phyloP scores from a whole-genome alignment of 2,329 filamentous ascomycete genomes.

The Apiospora arundinis region DNA sequence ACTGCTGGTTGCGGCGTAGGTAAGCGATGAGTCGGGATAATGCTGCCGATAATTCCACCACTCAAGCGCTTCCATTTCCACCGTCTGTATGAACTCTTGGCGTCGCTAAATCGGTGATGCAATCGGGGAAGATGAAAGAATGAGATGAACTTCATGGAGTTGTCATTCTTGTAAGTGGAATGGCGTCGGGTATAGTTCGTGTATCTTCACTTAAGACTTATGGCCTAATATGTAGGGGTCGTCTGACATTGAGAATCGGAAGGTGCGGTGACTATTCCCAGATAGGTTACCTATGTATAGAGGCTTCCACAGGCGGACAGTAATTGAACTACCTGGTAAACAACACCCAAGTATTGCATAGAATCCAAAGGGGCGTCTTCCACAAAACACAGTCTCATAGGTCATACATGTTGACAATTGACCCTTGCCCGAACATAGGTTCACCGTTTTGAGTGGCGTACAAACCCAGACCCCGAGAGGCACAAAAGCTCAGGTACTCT shows the following conservation, averaged over 20 bases:
- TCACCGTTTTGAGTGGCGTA: background rate
- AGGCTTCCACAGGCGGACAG: background rate
- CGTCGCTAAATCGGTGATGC: background rate
- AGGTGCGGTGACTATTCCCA: background rate
- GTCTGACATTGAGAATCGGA: background rate
- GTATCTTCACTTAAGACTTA: background rate
- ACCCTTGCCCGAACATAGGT: background rate
- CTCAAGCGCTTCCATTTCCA: constrained; percentile 31
- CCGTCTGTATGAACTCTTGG: background rate
- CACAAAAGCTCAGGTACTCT: constrained; percentile 26
- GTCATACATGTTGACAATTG: background rate
- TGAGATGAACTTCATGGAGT: background rate
- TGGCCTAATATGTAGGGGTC: background rate
- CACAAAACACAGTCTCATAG: background rate
- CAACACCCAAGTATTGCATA: background rate
- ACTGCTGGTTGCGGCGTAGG: background rate
- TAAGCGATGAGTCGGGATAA: constrained; percentile 27
- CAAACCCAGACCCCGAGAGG: background rate
- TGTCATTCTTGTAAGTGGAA: background rate
- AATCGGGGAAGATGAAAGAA: background rate
- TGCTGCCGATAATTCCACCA: constrained; percentile 45
- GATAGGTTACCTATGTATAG: background rate
- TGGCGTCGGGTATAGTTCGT: background rate
- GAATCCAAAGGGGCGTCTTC: background rate
- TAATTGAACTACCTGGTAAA: background rate